Evolutionary conservation across 164 flowering plant species (phyloP).

Genomic region (Dillenia suffruticosa): DNA sequence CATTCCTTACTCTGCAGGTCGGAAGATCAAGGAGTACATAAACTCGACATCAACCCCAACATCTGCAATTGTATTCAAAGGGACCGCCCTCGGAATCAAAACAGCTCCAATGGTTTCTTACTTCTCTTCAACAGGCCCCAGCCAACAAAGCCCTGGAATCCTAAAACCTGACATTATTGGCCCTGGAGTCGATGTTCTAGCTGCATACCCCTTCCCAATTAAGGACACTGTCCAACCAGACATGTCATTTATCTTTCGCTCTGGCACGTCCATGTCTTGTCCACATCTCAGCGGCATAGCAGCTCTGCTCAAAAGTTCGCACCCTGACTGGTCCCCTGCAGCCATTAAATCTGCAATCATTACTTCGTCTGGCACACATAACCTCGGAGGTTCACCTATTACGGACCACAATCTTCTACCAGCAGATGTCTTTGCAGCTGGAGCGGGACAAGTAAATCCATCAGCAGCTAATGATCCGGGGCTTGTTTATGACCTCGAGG

Average conservation of each 20-base stretch:
- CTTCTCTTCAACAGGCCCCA: slow-evolving; percentile 11
- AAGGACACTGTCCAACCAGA: neutral
- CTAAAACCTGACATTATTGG: too few species aligned
- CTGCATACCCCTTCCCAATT: slow-evolving; percentile 1
- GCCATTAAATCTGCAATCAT: slow-evolving; percentile 3
- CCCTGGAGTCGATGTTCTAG: neutral
- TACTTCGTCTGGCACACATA: neutral
- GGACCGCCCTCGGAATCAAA: neutral
- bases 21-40: neutral
- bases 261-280: slow-evolving; percentile 12
- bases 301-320: too few species aligned
- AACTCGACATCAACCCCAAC: neutral
- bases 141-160: slow-evolving; percentile 1
- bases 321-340: too few species aligned
- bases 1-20: slow-evolving; percentile 1
- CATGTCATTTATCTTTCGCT: neutral
- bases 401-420: neutral
- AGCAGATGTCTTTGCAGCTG: slow-evolving; percentile 4
- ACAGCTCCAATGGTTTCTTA: slow-evolving; percentile 3
- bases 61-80: slow-evolving; percentile 1
- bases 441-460: slow-evolving; percentile 8
- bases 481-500: neutral
- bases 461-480: slow-evolving; percentile 9
- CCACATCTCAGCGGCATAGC: neutral
- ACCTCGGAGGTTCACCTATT: neutral